A percentile compares a stretch with the other conserved stretches of the same genome.
Evolutionary conservation across 2,329 filamentous ascomycete genomes (phyloP).

Genomic region (Lasiodiplodia gonubiensis): DNA sequence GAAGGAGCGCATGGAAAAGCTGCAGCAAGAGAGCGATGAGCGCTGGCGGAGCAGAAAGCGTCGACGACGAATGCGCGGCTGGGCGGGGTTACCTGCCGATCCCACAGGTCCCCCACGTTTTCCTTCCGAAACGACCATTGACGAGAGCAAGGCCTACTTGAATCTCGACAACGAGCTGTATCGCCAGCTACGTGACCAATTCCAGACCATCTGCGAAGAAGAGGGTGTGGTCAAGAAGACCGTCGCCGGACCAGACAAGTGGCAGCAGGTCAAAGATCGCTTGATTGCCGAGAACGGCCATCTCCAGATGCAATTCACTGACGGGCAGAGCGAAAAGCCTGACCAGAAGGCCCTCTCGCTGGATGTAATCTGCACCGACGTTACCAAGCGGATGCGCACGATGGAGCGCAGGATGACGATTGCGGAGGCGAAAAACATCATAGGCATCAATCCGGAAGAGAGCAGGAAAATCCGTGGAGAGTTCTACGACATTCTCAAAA

Average conservation of each 20-base stretch:
- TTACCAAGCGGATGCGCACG: conserved; percentile 78
- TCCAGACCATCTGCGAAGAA: conserved; percentile 72
- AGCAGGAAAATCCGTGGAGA: conserved; percentile 68
- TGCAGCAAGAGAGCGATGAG: conserved; percentile 66
- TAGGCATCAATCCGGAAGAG: conserved; percentile 72
- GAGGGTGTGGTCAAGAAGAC: conserved; percentile 76
- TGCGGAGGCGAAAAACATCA: conserved; percentile 73
- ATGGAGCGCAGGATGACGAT: conserved; percentile 71
- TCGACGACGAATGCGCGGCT: conserved; percentile 70
- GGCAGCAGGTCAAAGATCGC: conserved; percentile 72
- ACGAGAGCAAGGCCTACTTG: conserved; percentile 75
- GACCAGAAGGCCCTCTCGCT: conserved; percentile 69
- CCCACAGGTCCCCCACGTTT: conserved; percentile 73
- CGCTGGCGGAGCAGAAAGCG: conserved; percentile 69
- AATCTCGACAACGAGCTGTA: conserved; percentile 69
- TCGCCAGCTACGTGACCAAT: conserved; percentile 67
- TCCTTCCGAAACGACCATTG: conserved; percentile 81
- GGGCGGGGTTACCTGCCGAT: conserved; percentile 70
- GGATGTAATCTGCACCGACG: conserved; percentile 80
- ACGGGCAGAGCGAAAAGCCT: conserved; percentile 41
- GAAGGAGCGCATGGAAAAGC: conserved; percentile 59
- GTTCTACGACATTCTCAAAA: conserved; percentile 70
- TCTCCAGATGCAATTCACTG: conserved; percentile 66
- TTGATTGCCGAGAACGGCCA: conserved; percentile 69
- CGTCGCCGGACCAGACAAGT: conserved; percentile 71